Percentiles rank a stretch among this genome's conserved stretches.
phyloP scores from a whole-genome alignment of 2,329 filamentous ascomycete genomes.

The Colletotrichum coccodes region DNA sequence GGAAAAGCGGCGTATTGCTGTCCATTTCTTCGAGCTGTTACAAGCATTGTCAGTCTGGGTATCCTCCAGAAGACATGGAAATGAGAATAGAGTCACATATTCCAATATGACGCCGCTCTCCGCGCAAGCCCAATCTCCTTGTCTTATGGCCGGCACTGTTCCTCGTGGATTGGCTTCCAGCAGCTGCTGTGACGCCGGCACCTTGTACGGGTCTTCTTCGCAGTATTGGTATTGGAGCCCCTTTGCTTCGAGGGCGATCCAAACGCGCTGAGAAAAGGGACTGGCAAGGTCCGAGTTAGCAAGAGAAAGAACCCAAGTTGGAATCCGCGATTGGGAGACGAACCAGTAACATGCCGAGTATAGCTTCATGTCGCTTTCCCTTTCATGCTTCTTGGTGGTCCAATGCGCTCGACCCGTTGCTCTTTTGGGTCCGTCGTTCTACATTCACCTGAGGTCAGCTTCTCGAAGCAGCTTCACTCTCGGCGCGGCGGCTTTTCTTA shows the following conservation, averaged over 20 bases:
- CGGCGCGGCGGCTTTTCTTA: constrained; percentile 55
- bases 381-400: constrained; percentile 77
- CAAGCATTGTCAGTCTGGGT: background rate
- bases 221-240: constrained; percentile 85
- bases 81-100: constrained; percentile 67
- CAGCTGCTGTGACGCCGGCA: constrained; percentile 64
- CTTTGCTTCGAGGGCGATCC: constrained; percentile 88
- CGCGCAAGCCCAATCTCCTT: constrained; percentile 84
- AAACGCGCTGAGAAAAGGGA: constrained; percentile 87
- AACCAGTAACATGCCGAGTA: constrained; percentile 89
- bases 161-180: constrained; percentile 82
- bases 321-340: constrained; percentile 38
- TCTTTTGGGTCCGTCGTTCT: constrained; percentile 57
- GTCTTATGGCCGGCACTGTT: constrained; percentile 79
- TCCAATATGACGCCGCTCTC: constrained; percentile 87
- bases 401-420: constrained; percentile 76
- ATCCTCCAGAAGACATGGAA: background rate
- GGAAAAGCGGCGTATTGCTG: constrained; percentile 69
- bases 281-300: constrained; percentile 61
- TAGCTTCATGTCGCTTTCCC: constrained; percentile 77
- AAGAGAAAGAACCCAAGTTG: constrained; percentile 65
- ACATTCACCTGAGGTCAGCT: background rate
- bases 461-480: background rate
- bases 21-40: constrained; percentile 78
- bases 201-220: constrained; percentile 84